Base-by-base conservation (phyloP, 768 basidiomycete species). In the Strobilomyces dryophilus region DNA sequence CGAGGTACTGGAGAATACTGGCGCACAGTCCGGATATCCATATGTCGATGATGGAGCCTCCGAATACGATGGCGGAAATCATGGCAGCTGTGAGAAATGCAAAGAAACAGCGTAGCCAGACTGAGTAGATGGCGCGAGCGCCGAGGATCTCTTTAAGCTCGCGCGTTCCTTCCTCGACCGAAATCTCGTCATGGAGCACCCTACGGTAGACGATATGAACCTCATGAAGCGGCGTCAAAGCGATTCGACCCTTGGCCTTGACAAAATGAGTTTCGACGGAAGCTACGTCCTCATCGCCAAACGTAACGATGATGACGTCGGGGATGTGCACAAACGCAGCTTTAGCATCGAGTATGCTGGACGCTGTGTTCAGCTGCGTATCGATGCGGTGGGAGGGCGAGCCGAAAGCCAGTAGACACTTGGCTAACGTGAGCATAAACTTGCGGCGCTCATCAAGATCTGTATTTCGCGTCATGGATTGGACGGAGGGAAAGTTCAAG, bases 381-480 rank as follows among this genome's bases (percentile, higher is more conserved):
- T 95, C 92, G 57, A 95, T 87, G 18, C 95, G 80, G 68, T 97
- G 95, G 20, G 92, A 92, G 2, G 93, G 93, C n/a, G 93, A 89
- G 18, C 94, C 94, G 66, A 90, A 95, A n/a, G 84, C 79, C 66
- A 98, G 81, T 53, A 98, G 78, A 11, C 90, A 89, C 66, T 91
- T 88, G 3, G 92, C 90, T 24, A 97, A 79, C 65, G 85, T 86
- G 61, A 95, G 74, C 46, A 97, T 77, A 73, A 97, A 97, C 49
- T 85, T 83, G 52, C 78, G 76, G 47, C 82, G 76, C 43, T 71
- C 74, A 29, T 72, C 67, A 8, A 78, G 65, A 48, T 78, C 82
- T 82, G 52, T 15, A 32, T 51, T 31, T 43, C 53, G 21, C 34
- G 52, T 45, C 44, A 44, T 54, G 31, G 21, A 32, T 39, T 8